Evolutionary conservation across 495 filamentous ascomycete species (phyloP), one percentile per base, ranked within the genome.

Genomic region (Penicillium psychrofluorescens): DNA sequence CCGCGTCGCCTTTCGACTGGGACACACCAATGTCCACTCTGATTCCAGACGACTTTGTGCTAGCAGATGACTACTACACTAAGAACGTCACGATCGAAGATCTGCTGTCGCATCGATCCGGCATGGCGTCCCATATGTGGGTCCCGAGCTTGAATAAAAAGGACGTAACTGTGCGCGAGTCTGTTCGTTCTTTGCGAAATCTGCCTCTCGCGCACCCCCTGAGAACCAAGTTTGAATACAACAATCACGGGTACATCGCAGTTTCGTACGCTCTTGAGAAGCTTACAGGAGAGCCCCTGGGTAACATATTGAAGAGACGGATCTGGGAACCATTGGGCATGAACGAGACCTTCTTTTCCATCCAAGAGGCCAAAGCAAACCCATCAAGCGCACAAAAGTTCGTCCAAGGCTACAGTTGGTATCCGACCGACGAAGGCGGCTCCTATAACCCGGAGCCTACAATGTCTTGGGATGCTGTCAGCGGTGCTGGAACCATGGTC

Each of bases 281-380:
- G 15, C 28, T 68, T 1, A 71, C 68, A 1, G 70, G 67, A 1
- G 14, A 50, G 34, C 46, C 47, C 47, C 54, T 79, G 14, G 71
- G 68, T 0, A 45, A 55, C 0, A 49, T 66, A 11, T 44, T 81
- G 49, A 51, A 54, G 6, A 56, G 66, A 22, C 43, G 53, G 7
- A 63, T 79, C n/a, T 80, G 72, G 68, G 49, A 40, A 37, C 74
- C 70, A 1, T 51, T 80, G n/a, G 64, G 57, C 0, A 79, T 80
- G 77, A 38, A 57, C 0, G 42, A 57, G 8, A 59, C 56, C 0
- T 62, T 53, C 10, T 53, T 54, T 12, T 70, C 68, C 10, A 62
- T 63, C 11, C 29, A 43, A 5, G 49, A 55, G 28, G 56, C 50
- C 14, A 44, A 45, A 28, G 35, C 32, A 16, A 28, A 29, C 9